Evolutionary conservation across 148 eudicot species (phyloP).

Genomic region (Selenicereus undatus): DNA sequence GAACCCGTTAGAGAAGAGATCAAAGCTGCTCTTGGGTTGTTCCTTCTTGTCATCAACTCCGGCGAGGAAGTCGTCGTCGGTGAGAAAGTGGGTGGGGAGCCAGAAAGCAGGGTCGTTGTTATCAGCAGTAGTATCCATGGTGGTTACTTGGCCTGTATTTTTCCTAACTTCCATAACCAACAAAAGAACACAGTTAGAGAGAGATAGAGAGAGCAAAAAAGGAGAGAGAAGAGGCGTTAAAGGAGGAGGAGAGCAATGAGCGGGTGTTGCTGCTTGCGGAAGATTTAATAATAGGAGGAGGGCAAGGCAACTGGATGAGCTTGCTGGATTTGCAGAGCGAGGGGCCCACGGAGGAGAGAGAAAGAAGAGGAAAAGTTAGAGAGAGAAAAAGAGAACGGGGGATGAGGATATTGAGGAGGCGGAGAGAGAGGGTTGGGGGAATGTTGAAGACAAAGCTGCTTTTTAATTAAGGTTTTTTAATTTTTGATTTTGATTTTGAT

Average conservation of each 20-base stretch:
- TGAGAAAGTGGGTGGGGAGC: constrained; percentile 64
- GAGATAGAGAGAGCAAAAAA: constrained; percentile 9
- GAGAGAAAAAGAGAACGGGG: not conserved
- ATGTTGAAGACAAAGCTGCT: constrained; percentile 31
- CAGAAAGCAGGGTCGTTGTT: constrained; percentile 44
- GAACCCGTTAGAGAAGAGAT: constrained; percentile 6
- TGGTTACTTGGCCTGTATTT: constrained; percentile 19
- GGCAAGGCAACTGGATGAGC: not conserved
- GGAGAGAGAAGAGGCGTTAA: not conserved
- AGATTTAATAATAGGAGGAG: constrained; percentile 33
- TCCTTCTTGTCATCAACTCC: constrained; percentile 4
- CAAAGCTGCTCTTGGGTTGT: not conserved
- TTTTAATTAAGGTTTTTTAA: constrained; percentile 24
- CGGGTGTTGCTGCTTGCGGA: constrained; percentile 26
- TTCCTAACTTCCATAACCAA: constrained; percentile 35
- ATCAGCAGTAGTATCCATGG: constrained; percentile 18
- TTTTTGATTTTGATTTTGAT: not conserved
- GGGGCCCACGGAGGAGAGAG: not conserved
- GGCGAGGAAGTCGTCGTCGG: constrained; percentile 45
- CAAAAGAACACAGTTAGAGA: constrained; percentile 24
- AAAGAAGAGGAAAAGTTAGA: not conserved
- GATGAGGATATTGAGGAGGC: constrained; percentile 11
- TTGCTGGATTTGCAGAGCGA: constrained; percentile 4
- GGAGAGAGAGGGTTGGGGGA: constrained; percentile 21
- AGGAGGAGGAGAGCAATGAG: not conserved